These are phyloP conservation scores for Coemansia sp. DNA, from an alignment of 371 early-diverging fungal species.

Conservation along the genomic window DNA sequence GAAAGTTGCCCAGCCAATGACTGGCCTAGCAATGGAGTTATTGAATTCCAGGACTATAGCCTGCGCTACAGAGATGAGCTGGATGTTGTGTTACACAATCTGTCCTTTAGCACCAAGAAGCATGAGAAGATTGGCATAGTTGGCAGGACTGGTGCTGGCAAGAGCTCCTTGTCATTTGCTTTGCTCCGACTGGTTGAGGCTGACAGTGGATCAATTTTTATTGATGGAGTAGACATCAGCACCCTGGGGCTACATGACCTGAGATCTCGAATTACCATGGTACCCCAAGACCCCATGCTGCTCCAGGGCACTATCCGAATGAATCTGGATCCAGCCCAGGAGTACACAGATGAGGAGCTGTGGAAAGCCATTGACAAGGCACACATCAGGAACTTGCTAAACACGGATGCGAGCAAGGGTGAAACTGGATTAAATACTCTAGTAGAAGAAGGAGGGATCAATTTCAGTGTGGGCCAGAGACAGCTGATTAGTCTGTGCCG, in stretches of 20 bases:
- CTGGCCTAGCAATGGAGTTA: conserved; percentile 32
- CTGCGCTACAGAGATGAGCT: conserved; percentile 30
- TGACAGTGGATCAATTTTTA: conserved; percentile 55
- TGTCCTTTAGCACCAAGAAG: conserved; percentile 49
- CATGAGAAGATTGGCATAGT: conserved; percentile 55
- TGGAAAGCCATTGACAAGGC: conserved; percentile 29
- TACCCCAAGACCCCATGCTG: conserved; percentile 66
- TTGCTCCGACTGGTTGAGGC: conserved; percentile 63
- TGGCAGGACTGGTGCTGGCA: conserved; percentile 60
- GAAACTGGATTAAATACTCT: conserved; percentile 51
- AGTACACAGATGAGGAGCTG: conserved; percentile 53
- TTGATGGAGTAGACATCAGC: conserved; percentile 60
- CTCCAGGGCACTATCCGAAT: conserved; percentile 57
- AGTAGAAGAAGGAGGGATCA: conserved; percentile 55
- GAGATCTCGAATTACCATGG: conserved; percentile 60
- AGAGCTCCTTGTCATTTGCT: conserved; percentile 59
- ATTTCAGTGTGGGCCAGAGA: conserved; percentile 59
- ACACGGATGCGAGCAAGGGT: not conserved
- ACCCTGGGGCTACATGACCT: conserved; percentile 56
- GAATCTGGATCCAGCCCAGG: conserved; percentile 57
- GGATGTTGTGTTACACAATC: conserved; percentile 36
- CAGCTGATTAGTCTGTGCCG: conserved; percentile 54
- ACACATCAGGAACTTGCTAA: conserved; percentile 21
- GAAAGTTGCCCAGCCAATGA: conserved; percentile 24
- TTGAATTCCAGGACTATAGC: conserved; percentile 27